Evolutionary conservation across 2,329 filamentous ascomycete species (phyloP).

Genomic region (Hortaea werneckii): DNA sequence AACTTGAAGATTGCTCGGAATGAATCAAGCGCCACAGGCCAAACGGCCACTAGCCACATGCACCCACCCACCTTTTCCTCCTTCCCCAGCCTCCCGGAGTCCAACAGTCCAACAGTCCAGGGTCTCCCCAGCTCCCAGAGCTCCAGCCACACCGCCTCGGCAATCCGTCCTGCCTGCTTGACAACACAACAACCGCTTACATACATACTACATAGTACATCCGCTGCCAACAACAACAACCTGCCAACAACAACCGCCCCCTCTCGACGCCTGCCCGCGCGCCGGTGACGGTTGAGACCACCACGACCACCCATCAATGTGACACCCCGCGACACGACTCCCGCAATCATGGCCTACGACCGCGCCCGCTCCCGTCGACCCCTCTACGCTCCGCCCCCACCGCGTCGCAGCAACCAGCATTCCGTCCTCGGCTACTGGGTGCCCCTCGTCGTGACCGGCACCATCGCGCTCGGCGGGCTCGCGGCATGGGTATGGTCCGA

Average conservation of each 20-base stretch:
- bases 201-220: no score
- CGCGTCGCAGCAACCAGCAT: conserved; percentile 38
- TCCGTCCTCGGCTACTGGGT: conserved; percentile 73
- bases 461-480: conserved; percentile 74
- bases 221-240: no score
- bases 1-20: no score
- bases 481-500: conserved; percentile 94
- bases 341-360: conserved; percentile 42
- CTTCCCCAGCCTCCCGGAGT: no score
- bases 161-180: not conserved
- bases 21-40: no score
- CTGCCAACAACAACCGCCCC: no score
- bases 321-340: not conserved
- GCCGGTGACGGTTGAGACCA: no score
- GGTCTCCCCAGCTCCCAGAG: not conserved
- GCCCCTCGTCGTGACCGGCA: conserved; percentile 75
- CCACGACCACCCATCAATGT: no score
- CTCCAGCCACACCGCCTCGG: not conserved
- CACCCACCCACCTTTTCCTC: no score
- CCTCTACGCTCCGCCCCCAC: conserved; percentile 21
- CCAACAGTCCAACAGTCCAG: no score
- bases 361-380: conserved; percentile 40
- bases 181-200: not conserved
- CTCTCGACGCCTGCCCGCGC: no score
- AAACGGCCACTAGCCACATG: no score